Conservation (phyloP, 2,329 filamentous ascomycete species). For the Aphanocladium album region DNA sequence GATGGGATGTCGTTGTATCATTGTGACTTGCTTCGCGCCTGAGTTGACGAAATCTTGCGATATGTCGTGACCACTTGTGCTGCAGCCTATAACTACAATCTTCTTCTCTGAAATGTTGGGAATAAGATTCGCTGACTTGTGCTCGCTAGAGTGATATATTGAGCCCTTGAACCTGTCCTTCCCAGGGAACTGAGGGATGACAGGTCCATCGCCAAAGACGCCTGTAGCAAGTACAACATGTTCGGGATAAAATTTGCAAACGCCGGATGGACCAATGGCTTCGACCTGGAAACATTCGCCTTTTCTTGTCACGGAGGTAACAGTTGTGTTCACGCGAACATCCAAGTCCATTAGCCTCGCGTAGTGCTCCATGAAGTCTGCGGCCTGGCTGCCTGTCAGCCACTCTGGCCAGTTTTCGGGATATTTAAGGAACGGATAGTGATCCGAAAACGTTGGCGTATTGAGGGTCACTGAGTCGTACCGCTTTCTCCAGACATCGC, state of each 20-base stretch:
- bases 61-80: conserved; percentile 46
- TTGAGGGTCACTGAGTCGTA: conserved; percentile 13
- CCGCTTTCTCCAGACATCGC: conserved; percentile 6
- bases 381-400: conserved; percentile 10
- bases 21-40: conserved; percentile 42
- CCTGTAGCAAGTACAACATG: conserved; percentile 46
- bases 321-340: conserved; percentile 22
- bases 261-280: conserved; percentile 20
- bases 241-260: conserved; percentile 28
- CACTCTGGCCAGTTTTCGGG: conserved; percentile 6
- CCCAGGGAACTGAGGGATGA: conserved; percentile 35
- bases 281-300: conserved; percentile 26
- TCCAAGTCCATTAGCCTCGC: conserved; percentile 5
- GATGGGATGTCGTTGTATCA: conserved; percentile 48
- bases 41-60: conserved; percentile 45
- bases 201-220: conserved; percentile 33
- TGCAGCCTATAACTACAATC: conserved; percentile 43
- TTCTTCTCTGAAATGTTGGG: conserved; percentile 29
- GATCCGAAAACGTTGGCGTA: conserved; percentile 11
- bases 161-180: conserved; percentile 36
- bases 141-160: conserved; percentile 39
- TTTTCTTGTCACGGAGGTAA: conserved; percentile 29
- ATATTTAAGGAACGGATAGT: conserved; percentile 11
- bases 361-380: conserved; percentile 9
- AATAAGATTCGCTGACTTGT: conserved; percentile 24